A percentile compares a stretch with the other conserved stretches of the same genome.
Evolutionary conservation across 75 land plant species (phyloP).

Genomic region (Pseudotsuga menziesii): DNA sequence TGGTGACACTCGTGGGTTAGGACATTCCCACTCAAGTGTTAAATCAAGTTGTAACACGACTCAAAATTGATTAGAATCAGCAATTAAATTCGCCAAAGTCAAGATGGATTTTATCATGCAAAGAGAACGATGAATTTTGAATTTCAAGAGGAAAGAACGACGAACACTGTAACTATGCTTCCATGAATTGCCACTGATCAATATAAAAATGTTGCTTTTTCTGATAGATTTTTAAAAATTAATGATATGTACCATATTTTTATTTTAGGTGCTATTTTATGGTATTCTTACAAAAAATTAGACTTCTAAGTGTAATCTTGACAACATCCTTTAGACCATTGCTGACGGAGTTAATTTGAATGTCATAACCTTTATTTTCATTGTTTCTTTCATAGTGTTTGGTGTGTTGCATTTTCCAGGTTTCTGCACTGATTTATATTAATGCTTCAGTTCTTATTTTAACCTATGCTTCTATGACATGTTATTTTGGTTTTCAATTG

Average conservation of each 20-base stretch:
- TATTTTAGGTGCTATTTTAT: background rate
- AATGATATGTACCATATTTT: background rate
- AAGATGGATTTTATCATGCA: no score
- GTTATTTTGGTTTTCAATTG: constrained; percentile 3
- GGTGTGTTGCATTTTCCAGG: background rate
- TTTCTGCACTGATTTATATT: background rate
- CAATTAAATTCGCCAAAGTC: no score
- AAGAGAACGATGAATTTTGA: no score
- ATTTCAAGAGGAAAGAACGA: no score
- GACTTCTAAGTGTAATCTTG: background rate
- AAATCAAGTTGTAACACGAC: no score
- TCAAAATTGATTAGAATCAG: no score
- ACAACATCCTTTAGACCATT: background rate
- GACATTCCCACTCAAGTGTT: no score
- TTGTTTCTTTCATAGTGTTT: background rate
- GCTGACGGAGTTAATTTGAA: background rate
- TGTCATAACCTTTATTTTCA: background rate
- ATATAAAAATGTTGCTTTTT: no score
- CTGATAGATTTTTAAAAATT: no score
- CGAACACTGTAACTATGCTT: no score
- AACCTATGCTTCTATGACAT: background rate
- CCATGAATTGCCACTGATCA: no score
- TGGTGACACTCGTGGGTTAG: no score
- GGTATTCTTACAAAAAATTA: background rate
- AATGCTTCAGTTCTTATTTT: background rate